Base-by-base conservation (phyloP, 768 basidiomycete genomes). In the Tylopilus rubrobrunneus region DNA sequence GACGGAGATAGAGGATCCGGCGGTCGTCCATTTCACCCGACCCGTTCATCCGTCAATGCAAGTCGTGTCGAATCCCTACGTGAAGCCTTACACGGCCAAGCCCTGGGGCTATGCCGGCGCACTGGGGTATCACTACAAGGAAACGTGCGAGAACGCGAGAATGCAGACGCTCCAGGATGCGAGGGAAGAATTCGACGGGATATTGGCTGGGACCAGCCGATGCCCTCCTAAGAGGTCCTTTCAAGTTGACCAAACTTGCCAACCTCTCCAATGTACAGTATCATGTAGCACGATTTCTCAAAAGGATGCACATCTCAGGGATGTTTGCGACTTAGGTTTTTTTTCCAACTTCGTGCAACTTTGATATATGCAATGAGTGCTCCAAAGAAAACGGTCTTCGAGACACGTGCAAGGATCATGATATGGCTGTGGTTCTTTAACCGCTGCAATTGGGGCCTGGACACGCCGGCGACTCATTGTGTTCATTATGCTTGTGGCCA, bases 21-120 rank as follows among this genome's bases (percentile, higher is more conserved):
- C 57, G 10, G 74, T 84, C 55, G 78, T 83, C 14, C 83, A 82
- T 59, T 84, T 84, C 66, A 81, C 81, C 4, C 81, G 83, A 2
- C 77, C 82, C 1, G 69, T 81, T 28, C 70, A 81, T 62, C 81
- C 81, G 1, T 56, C 62, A 5, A 42, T 81, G 55, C 72, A 66
- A 7, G 67, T 71, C 5, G 74, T 81, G 11, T 61, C 82, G 56
- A 81, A 81, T 60, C 76, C 76, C 1, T 77, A 71, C 51, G 72
- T 80, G n/a, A 80, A 78, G 57, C 82, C 79, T 4, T 78, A 68
- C 54, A 77, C 76, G 1, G 71, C 79, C 8, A 84, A 83, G 56
- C 81, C 80, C 1, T 82, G 83, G 81, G 80, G 80, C 3, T 82
- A 82, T 53, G 70, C 76, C 1, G 77, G 79, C 12, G 68, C 78